Evolutionary conservation across 2,329 filamentous ascomycete species (phyloP).

Genomic region (Fusarium poae): DNA sequence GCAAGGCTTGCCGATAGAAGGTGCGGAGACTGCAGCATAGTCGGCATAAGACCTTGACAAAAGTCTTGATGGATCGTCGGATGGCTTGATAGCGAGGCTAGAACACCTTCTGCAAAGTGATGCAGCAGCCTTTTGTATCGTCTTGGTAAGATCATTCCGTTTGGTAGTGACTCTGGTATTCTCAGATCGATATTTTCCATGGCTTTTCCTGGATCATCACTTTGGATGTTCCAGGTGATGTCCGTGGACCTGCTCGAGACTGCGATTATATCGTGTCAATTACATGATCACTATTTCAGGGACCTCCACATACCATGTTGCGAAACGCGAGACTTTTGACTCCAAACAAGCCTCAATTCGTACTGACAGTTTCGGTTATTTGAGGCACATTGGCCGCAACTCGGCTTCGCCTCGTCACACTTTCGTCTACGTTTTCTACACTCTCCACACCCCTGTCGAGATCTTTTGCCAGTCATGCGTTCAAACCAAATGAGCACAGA

Average conservation of each 20-base stretch:
- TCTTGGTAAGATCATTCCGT: conserved; percentile 41
- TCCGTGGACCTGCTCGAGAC: neutral
- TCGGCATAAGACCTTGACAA: conserved; percentile 44
- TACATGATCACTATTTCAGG: rapidly evolving
- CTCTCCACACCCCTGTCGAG: conserved; percentile 49
- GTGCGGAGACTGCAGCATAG: conserved; percentile 47
- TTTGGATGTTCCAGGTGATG: neutral
- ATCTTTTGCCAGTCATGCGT: conserved; percentile 45
- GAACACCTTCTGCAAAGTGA: conserved; percentile 46
- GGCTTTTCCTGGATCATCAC: neutral
- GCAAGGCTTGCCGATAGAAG: conserved; percentile 48
- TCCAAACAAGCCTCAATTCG: conserved; percentile 47
- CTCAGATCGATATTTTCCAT: neutral
- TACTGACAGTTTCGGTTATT: conserved; percentile 42
- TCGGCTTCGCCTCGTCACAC: conserved; percentile 48
- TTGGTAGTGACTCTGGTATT: conserved; percentile 42
- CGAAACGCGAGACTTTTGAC: conserved; percentile 10
- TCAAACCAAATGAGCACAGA: neutral
- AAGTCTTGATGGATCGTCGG: conserved; percentile 48
- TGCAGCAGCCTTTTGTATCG: conserved; percentile 43
- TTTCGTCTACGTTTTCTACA: conserved; percentile 48
- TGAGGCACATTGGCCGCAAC: conserved; percentile 41
- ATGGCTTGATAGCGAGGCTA: conserved; percentile 48
- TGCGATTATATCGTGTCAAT: rapidly evolving
- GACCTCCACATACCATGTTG: neutral